phyloP scores from a whole-genome alignment of 1,284 basidiomycete species.

The Ceratobasidium sp. region DNA sequence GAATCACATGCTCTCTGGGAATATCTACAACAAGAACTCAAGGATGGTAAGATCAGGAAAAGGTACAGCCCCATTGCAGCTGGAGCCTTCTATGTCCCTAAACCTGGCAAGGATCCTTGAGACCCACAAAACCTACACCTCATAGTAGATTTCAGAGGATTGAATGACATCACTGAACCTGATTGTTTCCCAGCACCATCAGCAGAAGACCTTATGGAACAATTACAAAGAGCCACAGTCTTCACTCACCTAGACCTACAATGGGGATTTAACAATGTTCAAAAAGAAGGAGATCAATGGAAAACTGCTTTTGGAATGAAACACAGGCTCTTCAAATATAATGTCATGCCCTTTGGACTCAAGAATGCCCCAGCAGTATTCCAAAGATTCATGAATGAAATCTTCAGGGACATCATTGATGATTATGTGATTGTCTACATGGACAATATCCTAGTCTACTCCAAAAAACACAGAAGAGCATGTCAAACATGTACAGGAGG shows the following conservation, averaged over 20 bases:
- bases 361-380: slow-evolving; percentile 53
- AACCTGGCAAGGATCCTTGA: neutral
- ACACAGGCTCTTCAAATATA: slow-evolving; percentile 52
- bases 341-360: slow-evolving; percentile 54
- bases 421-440: slow-evolving; percentile 46
- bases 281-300: slow-evolving; percentile 47
- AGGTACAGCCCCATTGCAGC: neutral
- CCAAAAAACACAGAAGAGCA: slow-evolving; percentile 53
- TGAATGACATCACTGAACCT: slow-evolving; percentile 51
- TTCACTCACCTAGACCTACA: slow-evolving; percentile 50
- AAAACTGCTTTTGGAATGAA: slow-evolving; percentile 52
- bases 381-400: slow-evolving; percentile 47
- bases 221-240: slow-evolving; percentile 44
- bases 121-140: too few relatives aligned
- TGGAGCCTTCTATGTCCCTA: slow-evolving; percentile 21
- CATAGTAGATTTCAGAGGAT: slow-evolving; percentile 55
- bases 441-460: slow-evolving; percentile 53
- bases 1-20: slow-evolving; percentile 10
- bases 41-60: slow-evolving; percentile 11
- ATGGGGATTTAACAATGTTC: slow-evolving; percentile 48
- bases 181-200: slow-evolving; percentile 45
- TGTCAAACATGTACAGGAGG: slow-evolving; percentile 44
- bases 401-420: slow-evolving; percentile 42
- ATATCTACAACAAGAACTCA: slow-evolving; percentile 22
- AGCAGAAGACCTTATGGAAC: slow-evolving; percentile 47